Evolutionary conservation across 352 stramenopile genomes (phyloP), one percentile per base, ranked within the genome.

Genomic region (Globisporangium yorkense): DNA sequence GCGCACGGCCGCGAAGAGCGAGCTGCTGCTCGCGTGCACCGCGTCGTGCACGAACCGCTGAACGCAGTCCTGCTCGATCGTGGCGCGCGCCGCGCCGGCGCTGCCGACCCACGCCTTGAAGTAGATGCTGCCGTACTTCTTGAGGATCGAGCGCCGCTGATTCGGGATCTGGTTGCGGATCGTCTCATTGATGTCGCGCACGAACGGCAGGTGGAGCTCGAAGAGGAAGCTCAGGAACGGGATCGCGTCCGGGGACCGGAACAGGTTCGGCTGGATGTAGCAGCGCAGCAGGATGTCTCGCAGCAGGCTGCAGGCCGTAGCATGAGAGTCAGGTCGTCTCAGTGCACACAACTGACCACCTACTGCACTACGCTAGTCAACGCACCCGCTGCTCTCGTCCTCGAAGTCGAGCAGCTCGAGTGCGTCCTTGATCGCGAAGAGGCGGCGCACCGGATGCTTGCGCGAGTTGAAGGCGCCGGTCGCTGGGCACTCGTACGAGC

Each of bases 191-290:
- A 97, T 94, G 56, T 94, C 84, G 29, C 70, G 57, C 29, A 93
- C 77, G 61, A 96, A 94, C 10, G 80, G 75, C 57, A 88, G 66
- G 62, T 97, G 84, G 8, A 97, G 69, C 8, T 85, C 82, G 60
- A 97, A 96, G 20, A 96, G 57, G 43, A 90, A 96, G 45, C 82
- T 87, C 46, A 97, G 64, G 52, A 97, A 92, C 5, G 81, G 60
- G 15, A 90, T 72, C 5, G 87, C 88, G 57, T 96, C 86, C 0
- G 84, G 79, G 0, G 84, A 93, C 7, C 77, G 72, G 54, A 97
- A 94, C 45, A 95, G 86, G 29, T 84, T 75, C 2, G 88, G 84
- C 63, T 92, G 81, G 31, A 97, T 89, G 51, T 87, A 96, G 57
- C 83, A 96, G 27, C 87, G 85, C 59, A 97, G 66, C 7, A 97